Base-by-base conservation (phyloP, 2,329 filamentous ascomycete genomes). In the Biscogniauxia mediterranea region DNA sequence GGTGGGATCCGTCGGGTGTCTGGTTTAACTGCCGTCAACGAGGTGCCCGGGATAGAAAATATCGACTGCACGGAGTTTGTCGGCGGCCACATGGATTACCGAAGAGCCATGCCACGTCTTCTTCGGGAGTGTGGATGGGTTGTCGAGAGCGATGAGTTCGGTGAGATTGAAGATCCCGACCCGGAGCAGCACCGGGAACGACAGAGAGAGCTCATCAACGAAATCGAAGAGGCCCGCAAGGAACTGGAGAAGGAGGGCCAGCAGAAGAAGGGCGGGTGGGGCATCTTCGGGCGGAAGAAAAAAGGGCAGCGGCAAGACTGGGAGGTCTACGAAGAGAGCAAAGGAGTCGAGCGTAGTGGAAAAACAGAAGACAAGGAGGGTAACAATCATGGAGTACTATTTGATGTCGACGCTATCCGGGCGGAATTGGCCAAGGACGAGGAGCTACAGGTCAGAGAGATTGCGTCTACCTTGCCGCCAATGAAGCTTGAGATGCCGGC, bases 101-200 rank as follows among this genome's bases (percentile, higher is more conserved):
- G 95, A 75, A 86, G 87, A 25, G 91, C 93, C 46, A 98, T 99
- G 89, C 95, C 95, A 17, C 86, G 86, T 60, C 82, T 99, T 19
- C 81, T 99, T 56, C 87, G 92, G 64, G 89, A 94, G 73, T 92
- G 93, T 42, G 95, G 93, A 17, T 99, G 93, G 93, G 79, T 89
- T 57, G 91, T 98, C 3, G 89, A 97, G 71, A 93, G 89, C 66
- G 93, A 97, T 69, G 94, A 98, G 73, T 99, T 98, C 72, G 89
- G 86, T 0, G 95, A 99, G 76, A 98, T 99, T 62, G 95, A 98
- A 74, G 95, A 99, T 68, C 93, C 95, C 0, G 95, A 99, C 71
- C 95, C 95, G 0, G 95, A 98, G 0, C 94, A 96, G 68, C 94
- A 98, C 76, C 84, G 86, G 56, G 84, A 92, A 73, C 84, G 93